Evolutionary conservation across 306 rosid species (phyloP).

Genomic region (Trifolium fragiferum): DNA sequence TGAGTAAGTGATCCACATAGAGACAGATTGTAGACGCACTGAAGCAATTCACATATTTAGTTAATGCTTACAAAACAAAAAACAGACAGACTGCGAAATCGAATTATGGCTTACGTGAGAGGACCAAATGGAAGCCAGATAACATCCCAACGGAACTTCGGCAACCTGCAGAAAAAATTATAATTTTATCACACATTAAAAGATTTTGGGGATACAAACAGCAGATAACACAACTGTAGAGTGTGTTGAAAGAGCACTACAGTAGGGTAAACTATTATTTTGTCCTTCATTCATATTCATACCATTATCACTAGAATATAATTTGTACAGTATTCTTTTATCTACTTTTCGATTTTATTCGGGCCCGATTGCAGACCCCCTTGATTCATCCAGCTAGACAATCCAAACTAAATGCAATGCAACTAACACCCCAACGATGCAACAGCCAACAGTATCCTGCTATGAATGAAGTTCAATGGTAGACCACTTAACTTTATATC

Average conservation of each 20-base stretch:
- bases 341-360: conserved; percentile 16
- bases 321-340: not conserved
- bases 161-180: conserved; percentile 56
- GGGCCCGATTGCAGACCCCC: conserved; percentile 2
- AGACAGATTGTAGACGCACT: conserved; percentile 81
- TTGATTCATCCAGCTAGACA: conserved; percentile 12
- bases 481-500: not conserved
- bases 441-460: not conserved
- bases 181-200: not conserved
- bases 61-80: conserved; percentile 38
- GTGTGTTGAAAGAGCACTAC: not conserved
- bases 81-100: conserved; percentile 13
- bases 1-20: conserved; percentile 78
- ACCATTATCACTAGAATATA: not conserved
- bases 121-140: conserved; percentile 94
- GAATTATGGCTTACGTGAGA: conserved; percentile 55
- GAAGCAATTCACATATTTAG: conserved; percentile 36
- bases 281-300: conserved; percentile 17
- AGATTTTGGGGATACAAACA: conserved; percentile 22
- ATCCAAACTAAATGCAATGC: conserved; percentile 4
- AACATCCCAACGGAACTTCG: conserved; percentile 85
- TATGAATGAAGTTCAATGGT: not conserved
- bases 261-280: conserved; percentile 27
- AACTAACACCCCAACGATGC: not conserved
- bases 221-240: conserved; percentile 27